Conservation (phyloP, 345 rosid genomes). For the Erysimum cheiranthoides region DNA sequence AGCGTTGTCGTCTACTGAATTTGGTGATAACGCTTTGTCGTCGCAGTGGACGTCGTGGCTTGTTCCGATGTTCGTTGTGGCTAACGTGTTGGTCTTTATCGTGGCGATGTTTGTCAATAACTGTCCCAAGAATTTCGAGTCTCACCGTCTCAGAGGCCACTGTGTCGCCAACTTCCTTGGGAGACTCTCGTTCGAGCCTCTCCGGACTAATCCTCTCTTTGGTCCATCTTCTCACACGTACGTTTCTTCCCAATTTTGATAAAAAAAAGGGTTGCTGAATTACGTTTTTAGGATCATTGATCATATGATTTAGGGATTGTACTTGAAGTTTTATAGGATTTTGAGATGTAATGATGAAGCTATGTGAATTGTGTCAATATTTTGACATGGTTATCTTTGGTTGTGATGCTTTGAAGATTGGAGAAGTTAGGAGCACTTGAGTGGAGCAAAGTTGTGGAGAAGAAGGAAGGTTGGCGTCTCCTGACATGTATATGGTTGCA, state of each 20-base stretch:
- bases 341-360: background rate
- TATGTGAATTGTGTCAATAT: background rate
- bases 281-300: background rate
- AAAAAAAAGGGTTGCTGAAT: constrained; percentile 7
- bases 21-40: constrained; percentile 52
- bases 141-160: constrained; percentile 43
- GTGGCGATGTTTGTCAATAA: constrained; percentile 76
- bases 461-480: constrained; percentile 89
- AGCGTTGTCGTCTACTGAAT: constrained; percentile 47
- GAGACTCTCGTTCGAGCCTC: constrained; percentile 83
- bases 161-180: constrained; percentile 82
- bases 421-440: constrained; percentile 79
- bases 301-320: background rate
- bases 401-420: constrained; percentile 56
- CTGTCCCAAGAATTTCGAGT: constrained; percentile 61
- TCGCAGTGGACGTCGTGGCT: constrained; percentile 87
- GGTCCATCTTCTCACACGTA: constrained; percentile 90
- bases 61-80: constrained; percentile 76
- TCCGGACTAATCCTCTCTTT: constrained; percentile 76
- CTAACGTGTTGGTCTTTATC: constrained; percentile 64
- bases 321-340: background rate
- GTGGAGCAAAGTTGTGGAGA: constrained; percentile 66
- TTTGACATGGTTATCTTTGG: constrained; percentile 9
- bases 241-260: background rate
- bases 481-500: constrained; percentile 93